Conservation (phyloP, 2,329 filamentous ascomycete species). For the Chaetomium strumarium region DNA sequence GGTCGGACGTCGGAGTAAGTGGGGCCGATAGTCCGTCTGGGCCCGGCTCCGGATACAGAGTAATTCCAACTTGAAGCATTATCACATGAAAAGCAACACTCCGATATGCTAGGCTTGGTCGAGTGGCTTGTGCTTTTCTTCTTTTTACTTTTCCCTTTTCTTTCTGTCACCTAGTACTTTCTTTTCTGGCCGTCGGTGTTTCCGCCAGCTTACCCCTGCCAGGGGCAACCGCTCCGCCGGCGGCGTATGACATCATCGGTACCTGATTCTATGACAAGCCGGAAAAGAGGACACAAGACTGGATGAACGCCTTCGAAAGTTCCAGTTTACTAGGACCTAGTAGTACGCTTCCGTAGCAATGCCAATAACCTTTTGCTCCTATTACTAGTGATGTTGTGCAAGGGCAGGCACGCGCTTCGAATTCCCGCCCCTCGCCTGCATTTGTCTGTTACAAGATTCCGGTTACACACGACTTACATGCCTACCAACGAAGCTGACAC, state of each 20-base stretch:
- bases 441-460: neutral
- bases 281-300: neutral
- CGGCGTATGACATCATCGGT: constrained; percentile 8
- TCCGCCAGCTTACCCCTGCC: neutral
- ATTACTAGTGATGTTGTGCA: no score
- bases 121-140: no score
- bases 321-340: neutral
- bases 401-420: neutral
- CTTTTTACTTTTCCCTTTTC: no score
- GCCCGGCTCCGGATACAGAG: no score
- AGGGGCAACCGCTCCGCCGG: neutral
- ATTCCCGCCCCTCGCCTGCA: neutral
- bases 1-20: no score
- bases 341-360: neutral
- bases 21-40: no score
- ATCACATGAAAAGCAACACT: no score
- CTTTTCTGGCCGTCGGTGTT: no score
- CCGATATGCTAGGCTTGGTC: no score
- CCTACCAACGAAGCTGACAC: no score
- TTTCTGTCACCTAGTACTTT: no score
- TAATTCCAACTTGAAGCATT: no score
- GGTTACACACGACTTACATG: neutral
- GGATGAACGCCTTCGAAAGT: neutral
- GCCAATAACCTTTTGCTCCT: neutral
- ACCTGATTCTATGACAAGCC: neutral